Evolutionary conservation across 2,329 filamentous ascomycete genomes (phyloP).

Genomic region (Bipolaris oryzae): DNA sequence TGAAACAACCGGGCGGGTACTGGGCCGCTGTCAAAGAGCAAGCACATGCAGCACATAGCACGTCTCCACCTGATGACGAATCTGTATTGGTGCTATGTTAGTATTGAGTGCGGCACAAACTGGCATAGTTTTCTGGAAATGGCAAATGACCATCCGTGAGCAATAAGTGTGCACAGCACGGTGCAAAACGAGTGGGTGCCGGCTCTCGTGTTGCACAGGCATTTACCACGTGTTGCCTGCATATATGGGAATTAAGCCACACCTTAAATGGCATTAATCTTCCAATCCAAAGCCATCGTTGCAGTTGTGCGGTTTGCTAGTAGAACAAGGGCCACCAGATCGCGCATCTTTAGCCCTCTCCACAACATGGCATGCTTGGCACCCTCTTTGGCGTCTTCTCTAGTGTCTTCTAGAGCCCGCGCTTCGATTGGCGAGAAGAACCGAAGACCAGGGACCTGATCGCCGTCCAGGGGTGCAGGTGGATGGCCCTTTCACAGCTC

Average conservation of each 20-base stretch:
- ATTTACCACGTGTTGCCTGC: neutral
- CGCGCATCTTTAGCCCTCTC: slow-evolving; percentile 23
- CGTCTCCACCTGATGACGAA: slow-evolving; percentile 4
- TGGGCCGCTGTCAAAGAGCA: neutral
- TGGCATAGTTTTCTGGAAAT: neutral
- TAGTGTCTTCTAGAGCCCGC: slow-evolving; percentile 7
- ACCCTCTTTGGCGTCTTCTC: slow-evolving; percentile 5
- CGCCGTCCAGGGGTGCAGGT: slow-evolving; percentile 14
- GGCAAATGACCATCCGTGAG: neutral
- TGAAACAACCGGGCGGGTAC: neutral
- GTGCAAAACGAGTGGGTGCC: neutral
- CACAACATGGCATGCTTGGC: slow-evolving; percentile 18
- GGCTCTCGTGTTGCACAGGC: slow-evolving; percentile 5
- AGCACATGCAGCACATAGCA: neutral
- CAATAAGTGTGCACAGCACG: neutral
- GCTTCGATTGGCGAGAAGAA: slow-evolving; percentile 33
- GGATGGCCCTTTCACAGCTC: slow-evolving; percentile 8
- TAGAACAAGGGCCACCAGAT: slow-evolving; percentile 1
- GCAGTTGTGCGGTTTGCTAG: neutral
- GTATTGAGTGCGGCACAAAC: neutral
- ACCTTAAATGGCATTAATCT: neutral
- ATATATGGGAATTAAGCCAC: neutral
- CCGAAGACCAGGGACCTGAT: slow-evolving; percentile 19
- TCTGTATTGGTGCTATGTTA: neutral
- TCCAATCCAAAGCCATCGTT: neutral